Evolutionary conservation across 495 filamentous ascomycete species (phyloP), one percentile per base, ranked within the genome.

Genomic region (Darksidea phi): DNA sequence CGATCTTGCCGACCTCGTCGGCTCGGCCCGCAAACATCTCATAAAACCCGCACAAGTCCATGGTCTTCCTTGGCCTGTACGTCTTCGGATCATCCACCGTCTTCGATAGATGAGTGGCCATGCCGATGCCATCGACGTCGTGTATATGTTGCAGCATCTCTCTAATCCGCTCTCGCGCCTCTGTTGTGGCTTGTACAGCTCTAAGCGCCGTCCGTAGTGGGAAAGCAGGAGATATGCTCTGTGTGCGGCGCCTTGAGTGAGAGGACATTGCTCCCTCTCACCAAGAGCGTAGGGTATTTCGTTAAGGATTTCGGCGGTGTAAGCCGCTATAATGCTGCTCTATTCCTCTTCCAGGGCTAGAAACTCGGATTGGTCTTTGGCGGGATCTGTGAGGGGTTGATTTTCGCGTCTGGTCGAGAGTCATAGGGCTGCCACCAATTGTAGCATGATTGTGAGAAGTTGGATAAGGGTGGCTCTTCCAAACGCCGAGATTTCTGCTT

Each of bases 401-500:
- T 26, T 23, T 12, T 18, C 43, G 11, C 36, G 15, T 7, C 36
- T 38, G 36, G 15, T 8, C 36, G 7, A 15, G 8, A 15, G 36
- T n/a, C n/a, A n/a, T n/a, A 38, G 7, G 36, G 36, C 36, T 7
- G 36, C 36, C 15, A 38, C 7, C 15, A 38, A 15, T 15, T 34
- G 21, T 10, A 59, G 28, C 6, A 61, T 11, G 6, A 12, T 17
- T n/a, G 46, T 26, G 3, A 54, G 38, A 20, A 61, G 57, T 12
- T 34, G 48, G 15, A 61, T 53, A 47, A 53, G 38, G 26, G 24
- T 42, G 17, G 57, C 49, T 18, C 57, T 34, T n/a, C 21, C 28
- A 12, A 53, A 11, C n/a, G 41, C 42, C 5, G 46, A 21, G 6
- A 41, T 24, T 6, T 28, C 13, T 1, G 47, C 24, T 20, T 24